Evolutionary conservation across 2,329 filamentous ascomycete species (phyloP), one percentile per base, ranked within the genome.

Genomic region (Domatiomyces globalis): DNA sequence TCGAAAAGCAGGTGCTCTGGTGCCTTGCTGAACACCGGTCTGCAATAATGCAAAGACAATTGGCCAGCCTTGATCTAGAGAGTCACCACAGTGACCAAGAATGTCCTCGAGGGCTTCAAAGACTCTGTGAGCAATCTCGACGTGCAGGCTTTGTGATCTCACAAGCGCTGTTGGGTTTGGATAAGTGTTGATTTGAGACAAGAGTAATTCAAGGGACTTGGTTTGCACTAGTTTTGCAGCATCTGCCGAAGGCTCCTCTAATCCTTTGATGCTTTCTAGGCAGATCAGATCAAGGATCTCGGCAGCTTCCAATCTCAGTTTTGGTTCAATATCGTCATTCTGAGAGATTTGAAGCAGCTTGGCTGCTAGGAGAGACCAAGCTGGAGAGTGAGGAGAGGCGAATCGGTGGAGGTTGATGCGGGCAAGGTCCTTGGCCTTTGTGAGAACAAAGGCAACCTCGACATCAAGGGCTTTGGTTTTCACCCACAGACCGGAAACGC

Each of bases 71-170:
- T 52, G 49, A 27, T 17, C 50, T 29, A 58, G 43, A 19, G 53
- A 81, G 63, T 98, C 89, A 7, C 90, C 92, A 60, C 84, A 90
- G 56, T 88, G 84, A 62, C 96, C 90, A 1, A 98, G 74, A 18
- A 95, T 79, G 51, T 76, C 82, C 64, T 87, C 88, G 5, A 95
- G 71, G 0, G 85, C 83, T 57, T 94, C 87, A 1, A 95, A 75
- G 20, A 86, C 75, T 49, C 85, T 80, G 56, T 83, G 83, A 63
- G 95, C 87, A 15, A 94, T 65, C 8, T 25, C 19, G 10, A 10
- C 45, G 12, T 39, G 10, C 12, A 39, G 33, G 33, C 33, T 15
- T 39, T 39, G 33, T 15, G 33, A 39, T 15, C 33, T 39, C 10
- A 39, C 33, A 10, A 15, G 12, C 10, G 10, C 33, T 39, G 12